Evolutionary conservation across 176 grass and related monocot genomes (phyloP), one percentile per base, ranked within the genome.

Genomic region (Eragrostis nindensis): DNA sequence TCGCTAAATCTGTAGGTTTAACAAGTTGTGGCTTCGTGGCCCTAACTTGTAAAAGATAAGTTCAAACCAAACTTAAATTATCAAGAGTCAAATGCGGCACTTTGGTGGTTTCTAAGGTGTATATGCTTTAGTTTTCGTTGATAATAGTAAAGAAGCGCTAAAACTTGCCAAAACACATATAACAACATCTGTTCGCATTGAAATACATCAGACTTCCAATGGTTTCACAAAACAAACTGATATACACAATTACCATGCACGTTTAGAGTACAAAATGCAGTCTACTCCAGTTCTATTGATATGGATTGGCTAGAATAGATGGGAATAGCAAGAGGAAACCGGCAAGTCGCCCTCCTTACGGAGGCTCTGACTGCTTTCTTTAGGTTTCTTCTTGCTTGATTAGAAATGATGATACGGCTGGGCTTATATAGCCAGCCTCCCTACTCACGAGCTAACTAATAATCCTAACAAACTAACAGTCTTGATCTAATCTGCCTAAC

Each of bases 231-330:
- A 7, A 48, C 36, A 29, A 42, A 41, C 38, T 41, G 36, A 19
- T 18, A 67, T 67, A 42, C 38, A 1, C 32, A 36, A 36, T 36
- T 36, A 36, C 64, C 64, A 42, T 67, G 64, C 64, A 67, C 40
- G 9, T 67, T 67, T 11, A 46, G 45, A 11, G 60, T 30, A 16
- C 60, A 62, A 15, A 10, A 30, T 62, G 60, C 60, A 62, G 14
- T 62, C 25, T 62, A 52, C 47, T 73, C 70, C 16, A 73, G 52
- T 38, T 24, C 42, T 65, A 87, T 63, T n/a, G n/a, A n/a, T n/a
- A n/a, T n/a, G n/a, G n/a, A n/a, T n/a, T n/a, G n/a, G n/a, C n/a
- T n/a, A n/a, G n/a, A n/a, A n/a, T n/a, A n/a, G n/a, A n/a, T n/a
- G n/a, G n/a, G n/a, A n/a, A n/a, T n/a, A n/a, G n/a, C n/a, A n/a